Evolutionary conservation across 1,139 yeast species (phyloP), one percentile per base, ranked within the genome.

Genomic region (Blastobotrys elegans): DNA sequence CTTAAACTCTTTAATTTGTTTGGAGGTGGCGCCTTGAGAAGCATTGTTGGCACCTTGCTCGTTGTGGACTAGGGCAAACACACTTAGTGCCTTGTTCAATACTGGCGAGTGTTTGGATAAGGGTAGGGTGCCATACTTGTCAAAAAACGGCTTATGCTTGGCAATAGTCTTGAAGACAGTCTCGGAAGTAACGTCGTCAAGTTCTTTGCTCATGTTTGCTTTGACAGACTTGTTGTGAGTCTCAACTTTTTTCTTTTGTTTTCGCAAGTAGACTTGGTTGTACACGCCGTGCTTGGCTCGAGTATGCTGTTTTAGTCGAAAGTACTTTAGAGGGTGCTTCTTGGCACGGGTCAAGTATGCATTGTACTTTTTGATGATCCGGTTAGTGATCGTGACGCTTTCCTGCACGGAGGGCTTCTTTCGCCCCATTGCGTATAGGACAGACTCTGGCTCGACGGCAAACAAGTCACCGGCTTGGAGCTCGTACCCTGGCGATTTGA

Each of bases 381-480:
- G 72, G 60, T 78, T 80, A 61, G 87, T 95, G 32, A 82, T 72
- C 54, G 77, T 77, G 47, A 85, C 69, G 4, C 95, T 77, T 58
- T 82, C 74, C 56, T 76, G 76, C 41, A 85, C 66, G 51, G 85
- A 74, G 45, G 97, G 97, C 67, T 89, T 90, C 51, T 75, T 71
- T 51, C 86, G 78, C 53, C 97, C 97, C 68, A 89, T 70, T 5
- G 97, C 97, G 55, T 76, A 76, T 49, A 94, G 72, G 7, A 89
- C 97, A 56, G 84, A 83, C 54, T 83, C 92, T 4, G 97, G 97
- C 47, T 77, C 79, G 35, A 90, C 96, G 51, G 81, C 74, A 68
- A 90, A 89, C 41, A 90, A 71, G 66, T 92, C 98, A 36, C 98
- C 98, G 8, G 92, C 79, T 53, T 76, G 72, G 59, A 92, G 74